phyloP scores from a whole-genome alignment of 345 rosid species.

The Citrus glauca region DNA sequence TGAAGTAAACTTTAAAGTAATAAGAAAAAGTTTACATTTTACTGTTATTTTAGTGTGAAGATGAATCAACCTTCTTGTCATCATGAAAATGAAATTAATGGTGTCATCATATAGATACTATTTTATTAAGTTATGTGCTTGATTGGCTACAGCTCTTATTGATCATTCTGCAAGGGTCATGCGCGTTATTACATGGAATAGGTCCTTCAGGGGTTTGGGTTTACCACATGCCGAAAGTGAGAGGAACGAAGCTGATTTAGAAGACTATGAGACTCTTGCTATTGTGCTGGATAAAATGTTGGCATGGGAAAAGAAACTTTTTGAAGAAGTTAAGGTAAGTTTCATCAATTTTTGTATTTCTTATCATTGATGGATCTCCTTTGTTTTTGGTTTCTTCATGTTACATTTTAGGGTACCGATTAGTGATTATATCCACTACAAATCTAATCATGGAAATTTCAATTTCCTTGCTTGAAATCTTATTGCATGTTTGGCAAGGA shows the following conservation, averaged over 20 bases:
- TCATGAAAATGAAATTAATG: not conserved
- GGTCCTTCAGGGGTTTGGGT: conserved; percentile 54
- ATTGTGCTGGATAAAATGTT: conserved; percentile 87
- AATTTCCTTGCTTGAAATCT: not conserved
- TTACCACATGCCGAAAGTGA: conserved; percentile 49
- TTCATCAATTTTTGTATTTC: conserved; percentile 3
- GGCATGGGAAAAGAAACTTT: conserved; percentile 98
- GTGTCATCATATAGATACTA: not conserved
- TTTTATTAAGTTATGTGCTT: not conserved
- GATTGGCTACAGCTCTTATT: conserved; percentile 51
- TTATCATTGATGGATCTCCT: not conserved
- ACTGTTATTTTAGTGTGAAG: not conserved
- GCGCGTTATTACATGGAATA: conserved; percentile 97
- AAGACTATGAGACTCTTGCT: conserved; percentile 85
- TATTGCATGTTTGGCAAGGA: not conserved
- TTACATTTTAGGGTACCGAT: not conserved
- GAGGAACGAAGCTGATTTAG: conserved; percentile 62
- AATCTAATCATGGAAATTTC: not conserved
- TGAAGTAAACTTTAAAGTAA: not conserved
- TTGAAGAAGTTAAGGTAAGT: conserved; percentile 91
- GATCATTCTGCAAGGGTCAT: conserved; percentile 94
- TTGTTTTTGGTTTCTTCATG: not conserved
- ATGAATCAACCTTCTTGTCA: not conserved
- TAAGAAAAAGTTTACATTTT: not conserved
- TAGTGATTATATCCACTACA: not conserved